Percentiles rank a stretch among this genome's conserved stretches.
Conservation (phyloP, 2,329 filamentous ascomycete genomes). For the Scedosporium aurantiacum region DNA sequence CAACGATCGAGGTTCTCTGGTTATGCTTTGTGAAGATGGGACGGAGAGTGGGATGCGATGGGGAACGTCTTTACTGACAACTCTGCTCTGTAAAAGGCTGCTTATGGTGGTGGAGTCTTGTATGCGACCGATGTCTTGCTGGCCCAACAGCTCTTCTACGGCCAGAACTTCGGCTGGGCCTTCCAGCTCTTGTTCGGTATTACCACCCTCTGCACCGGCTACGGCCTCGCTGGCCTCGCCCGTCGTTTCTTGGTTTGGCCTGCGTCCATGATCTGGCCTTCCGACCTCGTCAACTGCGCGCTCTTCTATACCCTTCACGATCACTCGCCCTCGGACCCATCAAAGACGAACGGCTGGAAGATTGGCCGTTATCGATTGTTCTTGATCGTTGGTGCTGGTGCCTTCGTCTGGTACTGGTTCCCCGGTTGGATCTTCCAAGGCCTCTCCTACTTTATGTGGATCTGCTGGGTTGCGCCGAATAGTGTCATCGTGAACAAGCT, state of each 20-base stretch:
- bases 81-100: conserved; percentile 29
- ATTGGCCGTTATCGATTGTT: conserved; percentile 49
- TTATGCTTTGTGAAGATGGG: too few species aligned
- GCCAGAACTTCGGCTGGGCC: conserved; percentile 41
- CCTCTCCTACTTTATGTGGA: conserved; percentile 49
- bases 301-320: conserved; percentile 58
- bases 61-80: background rate
- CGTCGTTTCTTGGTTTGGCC: conserved; percentile 50
- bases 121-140: conserved; percentile 40
- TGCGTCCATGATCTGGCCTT: conserved; percentile 55
- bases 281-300: conserved; percentile 47
- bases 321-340: conserved; percentile 39
- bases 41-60: background rate
- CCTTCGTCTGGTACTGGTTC: conserved; percentile 51
- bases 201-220: conserved; percentile 52
- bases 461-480: conserved; percentile 51
- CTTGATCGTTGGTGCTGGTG: conserved; percentile 34
- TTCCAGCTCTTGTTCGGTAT: conserved; percentile 50
- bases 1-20: background rate
- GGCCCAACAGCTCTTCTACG: conserved; percentile 35
- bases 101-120: conserved; percentile 45
- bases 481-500: conserved; percentile 53
- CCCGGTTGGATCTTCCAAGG: conserved; percentile 53
- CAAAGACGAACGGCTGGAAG: conserved; percentile 43
- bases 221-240: conserved; percentile 49